phyloP scores from a whole-genome alignment of 176 grass and related monocot genomes.

The Ananas comosus region DNA sequence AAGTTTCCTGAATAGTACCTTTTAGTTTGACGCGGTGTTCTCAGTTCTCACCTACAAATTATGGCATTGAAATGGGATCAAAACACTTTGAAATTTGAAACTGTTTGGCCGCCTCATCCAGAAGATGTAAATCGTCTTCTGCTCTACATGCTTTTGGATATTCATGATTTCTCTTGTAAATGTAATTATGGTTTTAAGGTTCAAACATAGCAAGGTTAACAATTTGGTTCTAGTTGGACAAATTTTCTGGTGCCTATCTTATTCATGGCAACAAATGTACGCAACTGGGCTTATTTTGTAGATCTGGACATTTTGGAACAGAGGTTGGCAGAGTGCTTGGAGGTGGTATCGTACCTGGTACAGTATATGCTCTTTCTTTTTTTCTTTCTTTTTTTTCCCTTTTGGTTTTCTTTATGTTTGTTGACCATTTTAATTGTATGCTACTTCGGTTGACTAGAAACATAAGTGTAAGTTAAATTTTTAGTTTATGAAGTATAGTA shows the following conservation, averaged over 20 bases:
- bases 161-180: too few relatives aligned
- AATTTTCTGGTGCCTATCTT: neutral
- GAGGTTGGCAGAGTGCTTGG: slow-evolving; percentile 79
- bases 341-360: slow-evolving; percentile 93
- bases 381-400: slow-evolving; percentile 10
- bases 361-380: neutral
- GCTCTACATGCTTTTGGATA: too few relatives aligned
- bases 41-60: too few relatives aligned
- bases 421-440: neutral
- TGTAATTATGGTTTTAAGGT: too few relatives aligned
- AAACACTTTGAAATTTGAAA: too few relatives aligned
- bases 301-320: slow-evolving; percentile 56
- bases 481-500: too few relatives aligned
- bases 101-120: too few relatives aligned
- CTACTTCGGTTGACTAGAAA: slow-evolving; percentile 1
- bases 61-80: too few relatives aligned
- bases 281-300: slow-evolving; percentile 22
- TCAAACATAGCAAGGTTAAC: too few relatives aligned
- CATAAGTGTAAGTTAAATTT: too few relatives aligned
- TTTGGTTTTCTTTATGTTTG: neutral
- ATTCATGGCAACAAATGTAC: neutral
- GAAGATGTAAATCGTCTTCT: too few relatives aligned
- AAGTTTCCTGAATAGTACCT: slow-evolving; percentile 14
- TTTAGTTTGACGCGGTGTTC: neutral
- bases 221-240: neutral